phyloP scores from a whole-genome alignment of 768 basidiomycete genomes.

The Hypholoma fasciculare region DNA sequence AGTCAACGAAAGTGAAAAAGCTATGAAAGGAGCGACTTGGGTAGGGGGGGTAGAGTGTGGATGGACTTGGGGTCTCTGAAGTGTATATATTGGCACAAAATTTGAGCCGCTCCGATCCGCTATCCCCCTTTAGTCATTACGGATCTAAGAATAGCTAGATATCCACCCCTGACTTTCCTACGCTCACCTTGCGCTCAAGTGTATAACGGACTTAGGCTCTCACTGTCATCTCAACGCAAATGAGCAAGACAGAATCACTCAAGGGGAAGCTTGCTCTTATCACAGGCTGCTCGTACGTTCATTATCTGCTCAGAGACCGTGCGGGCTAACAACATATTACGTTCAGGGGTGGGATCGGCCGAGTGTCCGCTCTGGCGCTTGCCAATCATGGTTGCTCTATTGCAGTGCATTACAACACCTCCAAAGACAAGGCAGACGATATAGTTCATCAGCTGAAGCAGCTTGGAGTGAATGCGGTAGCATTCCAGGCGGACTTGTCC shows the following conservation, averaged over 20 bases:
- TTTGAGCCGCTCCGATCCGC: not conserved
- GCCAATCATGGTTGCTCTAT: constrained; percentile 45
- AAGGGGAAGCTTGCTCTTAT: constrained; percentile 26
- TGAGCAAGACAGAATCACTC: constrained; percentile 7
- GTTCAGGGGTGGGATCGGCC: constrained; percentile 52
- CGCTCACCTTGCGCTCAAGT: not conserved
- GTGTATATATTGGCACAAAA: not conserved
- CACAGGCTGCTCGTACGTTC: constrained; percentile 27
- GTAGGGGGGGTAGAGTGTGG: not conserved
- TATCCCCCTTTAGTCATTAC: not conserved
- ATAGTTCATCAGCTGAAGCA: constrained; percentile 37
- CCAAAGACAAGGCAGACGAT: constrained; percentile 34
- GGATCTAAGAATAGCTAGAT: not conserved
- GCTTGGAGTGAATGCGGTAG: constrained; percentile 36
- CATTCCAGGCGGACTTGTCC: constrained; percentile 49
- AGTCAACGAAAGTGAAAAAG: not conserved
- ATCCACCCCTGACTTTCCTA: not conserved
- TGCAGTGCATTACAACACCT: constrained; percentile 51
- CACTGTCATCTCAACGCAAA: not conserved
- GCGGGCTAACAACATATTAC: not conserved
- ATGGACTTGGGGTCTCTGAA: not conserved
- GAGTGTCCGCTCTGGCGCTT: constrained; percentile 46
- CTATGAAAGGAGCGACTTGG: not conserved
- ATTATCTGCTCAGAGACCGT: not conserved
- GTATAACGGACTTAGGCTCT: not conserved